Percentiles rank a stretch among this genome's conserved stretches.
Evolutionary conservation across 2,329 filamentous ascomycete genomes (phyloP).

Genomic region (Macrophomina tecta): DNA sequence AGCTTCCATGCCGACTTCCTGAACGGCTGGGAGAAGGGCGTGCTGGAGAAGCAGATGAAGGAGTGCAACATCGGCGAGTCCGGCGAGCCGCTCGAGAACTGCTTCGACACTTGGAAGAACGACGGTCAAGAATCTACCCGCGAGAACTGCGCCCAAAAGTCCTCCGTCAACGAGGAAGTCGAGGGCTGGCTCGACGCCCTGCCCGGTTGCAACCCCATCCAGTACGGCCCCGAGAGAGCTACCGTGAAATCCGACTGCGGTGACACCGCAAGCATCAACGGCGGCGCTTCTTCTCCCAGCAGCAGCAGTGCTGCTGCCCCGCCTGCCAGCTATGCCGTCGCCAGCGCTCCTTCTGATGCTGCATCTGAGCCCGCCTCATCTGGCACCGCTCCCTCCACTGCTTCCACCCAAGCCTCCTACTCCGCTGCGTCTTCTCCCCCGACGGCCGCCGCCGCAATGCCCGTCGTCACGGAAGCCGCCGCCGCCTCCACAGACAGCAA

Average conservation of each 20-base stretch:
- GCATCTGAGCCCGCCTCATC: not conserved
- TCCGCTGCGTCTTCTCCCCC: not conserved
- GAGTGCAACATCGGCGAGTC: conserved; percentile 47
- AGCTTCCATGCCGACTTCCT: conserved; percentile 47
- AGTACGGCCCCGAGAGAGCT: conserved; percentile 42
- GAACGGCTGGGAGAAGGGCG: conserved; percentile 46
- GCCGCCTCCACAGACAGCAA: not conserved
- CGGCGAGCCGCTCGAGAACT: conserved; percentile 43
- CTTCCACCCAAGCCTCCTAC: not conserved
- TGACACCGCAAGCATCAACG: not conserved
- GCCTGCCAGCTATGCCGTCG: conserved; percentile 24
- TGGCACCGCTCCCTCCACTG: not conserved
- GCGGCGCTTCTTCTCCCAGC: conserved; percentile 32
- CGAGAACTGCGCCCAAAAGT: conserved; percentile 37
- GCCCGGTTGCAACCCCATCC: conserved; percentile 48
- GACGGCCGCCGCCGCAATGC: conserved; percentile 17
- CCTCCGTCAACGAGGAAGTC: conserved; percentile 25
- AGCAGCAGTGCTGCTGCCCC: conserved; percentile 12
- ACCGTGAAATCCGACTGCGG: conserved; percentile 29
- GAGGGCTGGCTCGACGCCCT: conserved; percentile 39
- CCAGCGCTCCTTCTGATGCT: not conserved
- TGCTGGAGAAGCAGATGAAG: conserved; percentile 43
- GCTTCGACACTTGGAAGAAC: conserved; percentile 46
- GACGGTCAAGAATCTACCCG: conserved; percentile 34
- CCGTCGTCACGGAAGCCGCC: conserved; percentile 12